A percentile compares a stretch with the other conserved stretches of the same genome.
Conservation (phyloP, 2,329 filamentous ascomycete genomes). For the Orbilia oligospora region DNA sequence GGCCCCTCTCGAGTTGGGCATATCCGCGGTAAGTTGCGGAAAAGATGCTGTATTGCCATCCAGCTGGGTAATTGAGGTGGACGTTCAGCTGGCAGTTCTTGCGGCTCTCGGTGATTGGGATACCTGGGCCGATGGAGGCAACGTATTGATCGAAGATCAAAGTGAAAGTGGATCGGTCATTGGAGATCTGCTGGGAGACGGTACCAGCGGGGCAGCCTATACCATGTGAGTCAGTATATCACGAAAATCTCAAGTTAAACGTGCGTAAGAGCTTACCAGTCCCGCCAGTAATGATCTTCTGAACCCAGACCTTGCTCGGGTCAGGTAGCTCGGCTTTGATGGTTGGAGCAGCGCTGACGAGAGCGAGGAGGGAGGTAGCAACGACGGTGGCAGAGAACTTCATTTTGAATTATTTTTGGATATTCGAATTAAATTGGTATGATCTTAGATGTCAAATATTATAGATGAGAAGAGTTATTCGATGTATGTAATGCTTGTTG, state of each 20-base stretch:
- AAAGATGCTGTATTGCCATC: constrained; percentile 72
- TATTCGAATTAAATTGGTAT: constrained; percentile 21
- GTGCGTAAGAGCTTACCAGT: constrained; percentile 40
- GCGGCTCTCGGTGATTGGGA: constrained; percentile 68
- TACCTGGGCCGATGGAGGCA: constrained; percentile 69
- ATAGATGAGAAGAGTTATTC: not conserved
- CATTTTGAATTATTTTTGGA: constrained; percentile 49
- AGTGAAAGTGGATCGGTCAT: constrained; percentile 68
- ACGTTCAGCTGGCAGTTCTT: constrained; percentile 73
- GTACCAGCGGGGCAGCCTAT: constrained; percentile 70
- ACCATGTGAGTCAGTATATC: constrained; percentile 16
- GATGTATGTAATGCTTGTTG: constrained; percentile 20
- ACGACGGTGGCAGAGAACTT: constrained; percentile 62
- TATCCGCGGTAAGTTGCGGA: constrained; percentile 72
- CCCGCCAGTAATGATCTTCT: constrained; percentile 69
- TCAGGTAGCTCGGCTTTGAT: constrained; percentile 60
- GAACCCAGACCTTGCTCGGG: constrained; percentile 67
- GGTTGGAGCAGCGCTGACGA: constrained; percentile 61
- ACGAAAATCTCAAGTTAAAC: not conserved
- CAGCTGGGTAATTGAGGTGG: constrained; percentile 70
- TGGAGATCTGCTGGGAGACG: constrained; percentile 68
- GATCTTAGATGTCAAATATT: constrained; percentile 6
- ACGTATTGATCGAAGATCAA: constrained; percentile 72
- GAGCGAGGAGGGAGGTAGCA: constrained; percentile 62
- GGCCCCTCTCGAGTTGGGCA: constrained; percentile 69